Evolutionary conservation across 768 basidiomycete species (phyloP).

Genomic region (Phylloporus sp.): DNA sequence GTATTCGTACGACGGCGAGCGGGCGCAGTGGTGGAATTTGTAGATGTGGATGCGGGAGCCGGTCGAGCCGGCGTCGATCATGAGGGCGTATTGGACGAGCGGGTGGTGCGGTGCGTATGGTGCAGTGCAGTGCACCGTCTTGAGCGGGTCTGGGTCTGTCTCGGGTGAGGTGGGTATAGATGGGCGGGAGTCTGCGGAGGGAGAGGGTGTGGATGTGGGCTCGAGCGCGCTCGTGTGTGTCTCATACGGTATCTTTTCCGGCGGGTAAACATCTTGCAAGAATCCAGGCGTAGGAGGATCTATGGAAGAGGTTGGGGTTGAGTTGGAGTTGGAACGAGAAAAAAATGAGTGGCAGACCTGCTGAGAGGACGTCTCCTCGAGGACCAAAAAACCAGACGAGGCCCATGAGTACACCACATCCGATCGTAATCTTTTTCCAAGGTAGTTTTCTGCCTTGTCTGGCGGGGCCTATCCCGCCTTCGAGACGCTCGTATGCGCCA

Average conservation of each 20-base stretch:
- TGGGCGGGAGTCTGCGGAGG: not conserved
- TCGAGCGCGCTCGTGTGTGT: not conserved
- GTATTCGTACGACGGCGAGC: conserved; percentile 80
- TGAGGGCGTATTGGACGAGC: conserved; percentile 88
- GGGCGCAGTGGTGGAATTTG: conserved; percentile 91
- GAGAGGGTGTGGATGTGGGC: not conserved
- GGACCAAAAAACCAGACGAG: conserved; percentile 71
- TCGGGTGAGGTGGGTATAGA: conserved; percentile 55
- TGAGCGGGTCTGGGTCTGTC: conserved; percentile 68
- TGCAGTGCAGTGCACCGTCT: conserved; percentile 66
- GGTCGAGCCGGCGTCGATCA: conserved; percentile 98
- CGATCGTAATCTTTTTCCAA: conserved; percentile 70
- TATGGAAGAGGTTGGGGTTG: not conserved
- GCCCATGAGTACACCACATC: conserved; percentile 50
- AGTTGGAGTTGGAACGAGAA: not conserved
- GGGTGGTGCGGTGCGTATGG: conserved; percentile 47
- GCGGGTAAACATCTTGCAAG: conserved; percentile 19
- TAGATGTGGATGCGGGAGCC: conserved; percentile 97
- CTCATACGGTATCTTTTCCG: conserved; percentile 13
- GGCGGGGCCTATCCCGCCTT: conserved; percentile 55
- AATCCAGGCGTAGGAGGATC: not conserved
- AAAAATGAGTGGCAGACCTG: conserved; percentile 18
- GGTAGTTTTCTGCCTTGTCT: conserved; percentile 33
- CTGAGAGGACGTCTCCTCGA: conserved; percentile 14
- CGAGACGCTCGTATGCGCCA: conserved; percentile 56